Conservation (phyloP, 768 basidiomycete genomes). For the Pholiota conissans region DNA sequence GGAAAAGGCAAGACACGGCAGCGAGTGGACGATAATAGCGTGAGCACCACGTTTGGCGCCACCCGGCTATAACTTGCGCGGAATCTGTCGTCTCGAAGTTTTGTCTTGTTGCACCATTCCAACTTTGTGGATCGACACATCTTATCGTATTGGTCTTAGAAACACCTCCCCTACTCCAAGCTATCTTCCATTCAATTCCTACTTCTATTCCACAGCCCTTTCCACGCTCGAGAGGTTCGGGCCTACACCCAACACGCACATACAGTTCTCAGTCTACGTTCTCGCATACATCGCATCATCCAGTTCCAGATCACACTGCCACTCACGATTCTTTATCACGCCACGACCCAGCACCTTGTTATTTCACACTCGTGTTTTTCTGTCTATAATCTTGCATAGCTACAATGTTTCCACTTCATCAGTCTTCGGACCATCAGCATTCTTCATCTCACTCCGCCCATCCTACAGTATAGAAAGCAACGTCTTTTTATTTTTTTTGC, state of each 20-base stretch:
- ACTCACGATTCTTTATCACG: neutral
- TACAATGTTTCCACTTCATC: slow-evolving; percentile 8
- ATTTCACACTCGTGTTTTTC: slow-evolving; percentile 12
- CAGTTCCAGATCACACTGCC: slow-evolving; percentile 1
- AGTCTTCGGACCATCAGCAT: slow-evolving; percentile 4
- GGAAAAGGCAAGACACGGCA: slow-evolving; percentile 66
- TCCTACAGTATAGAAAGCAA: slow-evolving; percentile 17
- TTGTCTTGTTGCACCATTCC: slow-evolving; percentile 6
- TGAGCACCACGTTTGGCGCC: slow-evolving; percentile 9
- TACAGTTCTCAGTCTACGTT: neutral
- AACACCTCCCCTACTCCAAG: neutral
- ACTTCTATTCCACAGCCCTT: neutral
- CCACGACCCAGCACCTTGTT: slow-evolving; percentile 10
- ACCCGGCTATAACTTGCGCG: slow-evolving; percentile 10
- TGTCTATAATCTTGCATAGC: slow-evolving; percentile 28
- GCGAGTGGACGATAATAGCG: slow-evolving; percentile 30
- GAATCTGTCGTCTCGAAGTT: neutral
- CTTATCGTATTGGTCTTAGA: neutral
- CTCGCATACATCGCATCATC: slow-evolving; percentile 3
- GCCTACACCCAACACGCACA: slow-evolving; percentile 2
- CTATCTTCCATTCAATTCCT: neutral
- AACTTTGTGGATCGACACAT: slow-evolving; percentile 3
- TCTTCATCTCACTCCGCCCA: slow-evolving; percentile 7
- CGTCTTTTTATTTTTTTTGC: slow-evolving; percentile 2
- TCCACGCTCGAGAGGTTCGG: neutral